Percentiles rank a stretch among this genome's conserved stretches.
Conservation (phyloP, 345 rosid genomes). For the Populus nigra region DNA sequence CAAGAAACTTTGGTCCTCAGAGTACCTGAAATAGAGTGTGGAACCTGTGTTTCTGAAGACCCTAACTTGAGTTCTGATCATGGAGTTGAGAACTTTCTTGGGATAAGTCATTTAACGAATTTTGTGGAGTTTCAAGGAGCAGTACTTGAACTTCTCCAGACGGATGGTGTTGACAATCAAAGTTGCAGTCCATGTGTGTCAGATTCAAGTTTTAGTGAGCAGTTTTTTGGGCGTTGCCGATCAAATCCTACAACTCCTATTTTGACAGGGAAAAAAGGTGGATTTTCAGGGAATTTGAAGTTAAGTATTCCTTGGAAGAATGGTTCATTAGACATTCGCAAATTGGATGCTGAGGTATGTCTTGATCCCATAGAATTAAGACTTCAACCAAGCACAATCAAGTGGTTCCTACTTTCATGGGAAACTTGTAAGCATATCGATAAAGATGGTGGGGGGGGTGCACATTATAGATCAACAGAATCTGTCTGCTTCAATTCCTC, state of each 20-base stretch:
- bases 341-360: slow-evolving; percentile 74
- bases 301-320: slow-evolving; percentile 93
- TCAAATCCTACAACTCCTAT: slow-evolving; percentile 49
- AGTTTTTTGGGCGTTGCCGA: slow-evolving; percentile 14
- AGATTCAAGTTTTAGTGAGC: slow-evolving; percentile 27
- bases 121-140: slow-evolving; percentile 81
- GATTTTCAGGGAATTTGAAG: slow-evolving; percentile 77
- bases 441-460: slow-evolving; percentile 20
- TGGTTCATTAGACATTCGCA: slow-evolving; percentile 83
- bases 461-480: slow-evolving; percentile 34
- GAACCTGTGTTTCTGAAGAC: slow-evolving; percentile 69
- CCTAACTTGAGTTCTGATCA: slow-evolving; percentile 26
- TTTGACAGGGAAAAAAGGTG: slow-evolving; percentile 60
- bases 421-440: slow-evolving; percentile 39
- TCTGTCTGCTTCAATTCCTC: slow-evolving; percentile 41
- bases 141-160: slow-evolving; percentile 61
- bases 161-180: slow-evolving; percentile 43
- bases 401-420: slow-evolving; percentile 66
- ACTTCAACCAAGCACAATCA: slow-evolving; percentile 63
- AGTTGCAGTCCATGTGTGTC: slow-evolving; percentile 18
- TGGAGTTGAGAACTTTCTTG: slow-evolving; percentile 55
- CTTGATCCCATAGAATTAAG: slow-evolving; percentile 75
- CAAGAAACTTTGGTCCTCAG: slow-evolving; percentile 61
- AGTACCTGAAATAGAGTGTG: slow-evolving; percentile 64
- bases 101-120: slow-evolving; percentile 62